Base-by-base conservation (phyloP, 2,329 filamentous ascomycete genomes). In the Zymoseptoria tritici region DNA sequence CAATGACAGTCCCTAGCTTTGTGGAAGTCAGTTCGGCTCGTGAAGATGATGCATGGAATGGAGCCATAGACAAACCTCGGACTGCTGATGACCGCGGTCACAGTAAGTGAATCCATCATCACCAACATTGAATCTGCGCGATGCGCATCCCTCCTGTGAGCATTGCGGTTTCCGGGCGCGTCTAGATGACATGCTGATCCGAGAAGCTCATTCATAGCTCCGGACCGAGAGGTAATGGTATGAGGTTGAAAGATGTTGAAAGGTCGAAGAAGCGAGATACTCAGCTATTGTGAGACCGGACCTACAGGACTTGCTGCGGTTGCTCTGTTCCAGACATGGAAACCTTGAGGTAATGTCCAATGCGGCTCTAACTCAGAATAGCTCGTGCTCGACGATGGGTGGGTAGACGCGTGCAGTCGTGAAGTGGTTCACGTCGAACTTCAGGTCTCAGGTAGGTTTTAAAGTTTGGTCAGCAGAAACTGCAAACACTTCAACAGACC, bases 101-200 rank as follows among this genome's bases (percentile, higher is more conserved):
- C 91, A 96, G 73, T 90, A 95, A 63, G 86, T 84, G 60, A 87
- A 82, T 3, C 90, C 90, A 74, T 89, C 88, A 65, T 91, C 85
- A 31, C 86, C 78, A 70, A 90, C 89, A 76, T 88, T 72, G 46
- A 72, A 91, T 63, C 83, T 82, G 50, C 81, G 81, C 56, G 88
- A 87, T 61, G 88, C 86, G 71, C 91, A 96, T 68, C 83, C 82
- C 52, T 71, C 68, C 54, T 70, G 60, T 9, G 64, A 63, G 53
- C 71, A 72, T 16, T 62, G 60, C 19, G 67, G 67, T 22, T 62
- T 53, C 50, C 49, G 57, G 22, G 46, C 56, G 24, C 58, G 60
- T 21, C 57, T 54, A 36, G 67, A 64, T 9, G 67, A 70, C 68
- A 70, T 69, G 22, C n/a, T 56, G 21, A 8, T 7, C 58, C 52